Evolutionary conservation across 768 basidiomycete genomes (phyloP), one percentile per base, ranked within the genome.

Genomic region (Termitomyces sp.): DNA sequence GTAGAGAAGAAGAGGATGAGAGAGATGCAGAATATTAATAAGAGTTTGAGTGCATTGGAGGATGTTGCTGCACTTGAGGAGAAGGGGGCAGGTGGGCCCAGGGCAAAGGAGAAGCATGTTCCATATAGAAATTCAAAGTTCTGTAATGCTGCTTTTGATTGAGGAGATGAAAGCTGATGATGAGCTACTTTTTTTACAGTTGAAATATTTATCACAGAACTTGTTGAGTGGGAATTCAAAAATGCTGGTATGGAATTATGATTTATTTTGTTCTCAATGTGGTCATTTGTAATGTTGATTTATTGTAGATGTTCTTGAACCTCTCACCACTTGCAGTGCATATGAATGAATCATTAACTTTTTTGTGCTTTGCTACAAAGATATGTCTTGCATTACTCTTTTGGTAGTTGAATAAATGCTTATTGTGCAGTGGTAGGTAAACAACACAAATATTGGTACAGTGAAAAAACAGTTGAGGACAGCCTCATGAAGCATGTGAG

Each of bases 111-210:
- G 52, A 90, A 90, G 67, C 95, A 96, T 73, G 92, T 97, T 51
- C 93, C 94, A 23, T 96, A 96, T 73, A 75, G 95, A 62, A 96
- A 97, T 73, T 95, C 93, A 29, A 95, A 95, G 79, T 89, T 88
- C 57, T 42, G 75, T 67, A 43, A 40, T 41, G 17, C 46, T 3
- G 10, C 32, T 54, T 34, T 37, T 47, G 38, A 47, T 43, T 42
- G 23, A 19, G 17, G 35, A 23, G 16, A 5, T 6, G 37, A 25
- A 9, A 35, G 58, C 47, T 56, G 48, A 43, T 59, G 32, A 54
- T 27, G 62, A 48, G 53, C n/a, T 49, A 52, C 59, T 40, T 41
- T 46, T 11, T 10, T 12, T 2, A 23, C 59, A 92, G 89, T 79
- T 96, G 68, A 97, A 95, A 31, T 94, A 95, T 71, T 75, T 96